A percentile compares a stretch with the other conserved stretches of the same genome.
Evolutionary conservation across 2,329 filamentous ascomycete species (phyloP).

Genomic region (Albifimbria verrucaria): DNA sequence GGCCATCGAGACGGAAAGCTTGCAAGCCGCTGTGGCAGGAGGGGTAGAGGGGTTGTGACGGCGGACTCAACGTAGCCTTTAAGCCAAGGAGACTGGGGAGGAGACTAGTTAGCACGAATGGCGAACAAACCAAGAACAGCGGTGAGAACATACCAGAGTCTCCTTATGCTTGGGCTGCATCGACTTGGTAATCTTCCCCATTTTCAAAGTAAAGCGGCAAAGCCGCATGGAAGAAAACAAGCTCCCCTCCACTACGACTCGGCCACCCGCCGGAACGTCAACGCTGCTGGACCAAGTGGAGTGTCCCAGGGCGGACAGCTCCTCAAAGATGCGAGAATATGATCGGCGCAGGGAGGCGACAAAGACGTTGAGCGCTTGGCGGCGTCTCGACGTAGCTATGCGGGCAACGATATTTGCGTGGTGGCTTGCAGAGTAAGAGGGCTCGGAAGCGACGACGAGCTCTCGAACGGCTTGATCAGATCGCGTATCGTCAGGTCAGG

Average conservation of each 20-base stretch:
- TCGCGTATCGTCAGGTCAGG: no score
- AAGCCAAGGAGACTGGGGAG: constrained; percentile 76
- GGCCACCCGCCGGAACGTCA: constrained; percentile 36
- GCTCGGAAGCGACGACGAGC: no score
- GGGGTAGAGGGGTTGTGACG: constrained; percentile 65
- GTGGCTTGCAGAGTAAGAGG: no score
- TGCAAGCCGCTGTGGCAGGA: constrained; percentile 72
- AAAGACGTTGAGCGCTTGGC: background rate
- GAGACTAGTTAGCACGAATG: constrained; percentile 20
- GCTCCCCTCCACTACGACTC: constrained; percentile 56
- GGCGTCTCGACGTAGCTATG: background rate
- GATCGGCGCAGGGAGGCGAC: constrained; percentile 2
- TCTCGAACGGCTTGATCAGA: no score
- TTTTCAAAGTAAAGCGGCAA: constrained; percentile 56
- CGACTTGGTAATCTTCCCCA: constrained; percentile 67
- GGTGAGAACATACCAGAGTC: constrained; percentile 52
- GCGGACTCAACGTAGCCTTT: constrained; percentile 74
- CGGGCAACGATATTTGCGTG: no score
- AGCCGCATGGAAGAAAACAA: constrained; percentile 48
- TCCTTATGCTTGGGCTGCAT: constrained; percentile 66
- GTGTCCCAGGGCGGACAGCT: constrained; percentile 29
- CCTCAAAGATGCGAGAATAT: constrained; percentile 11
- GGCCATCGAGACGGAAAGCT: constrained; percentile 89
- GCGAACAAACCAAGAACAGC: background rate
- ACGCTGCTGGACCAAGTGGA: constrained; percentile 30